These are phyloP conservation scores for Coemansia sp. DNA, from an alignment of 192 early-diverging fungal species.

Conservation along the genomic window DNA sequence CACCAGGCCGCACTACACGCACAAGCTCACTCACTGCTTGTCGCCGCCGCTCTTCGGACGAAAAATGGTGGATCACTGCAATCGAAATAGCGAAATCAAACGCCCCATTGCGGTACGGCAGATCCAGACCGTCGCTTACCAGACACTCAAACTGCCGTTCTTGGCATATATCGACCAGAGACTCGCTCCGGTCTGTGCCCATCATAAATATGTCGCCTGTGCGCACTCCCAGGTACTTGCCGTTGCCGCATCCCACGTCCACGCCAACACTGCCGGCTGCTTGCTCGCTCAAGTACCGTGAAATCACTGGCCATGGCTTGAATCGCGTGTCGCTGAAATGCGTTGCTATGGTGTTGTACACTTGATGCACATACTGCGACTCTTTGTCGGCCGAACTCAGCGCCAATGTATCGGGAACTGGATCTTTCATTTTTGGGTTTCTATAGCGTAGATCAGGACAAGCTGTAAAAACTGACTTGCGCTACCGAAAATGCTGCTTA, in stretches of 20 bases:
- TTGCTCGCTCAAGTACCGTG: conserved; percentile 68
- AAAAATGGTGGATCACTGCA: conserved; percentile 94
- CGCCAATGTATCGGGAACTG: conserved; percentile 36
- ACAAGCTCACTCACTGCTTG: conserved; percentile 76
- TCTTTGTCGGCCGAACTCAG: conserved; percentile 58
- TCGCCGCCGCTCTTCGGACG: conserved; percentile 69
- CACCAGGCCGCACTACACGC: conserved; percentile 69
- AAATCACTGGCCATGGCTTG: conserved; percentile 98
- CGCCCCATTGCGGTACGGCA: conserved; percentile 68
- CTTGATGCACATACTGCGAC: conserved; percentile 80
- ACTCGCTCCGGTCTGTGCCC: conserved; percentile 82
- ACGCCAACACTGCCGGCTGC: conserved; percentile 76
- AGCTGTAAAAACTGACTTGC: too few species aligned
- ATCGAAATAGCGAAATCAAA: conserved; percentile 97
- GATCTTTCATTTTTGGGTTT: conserved; percentile 22
- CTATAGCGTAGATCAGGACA: background rate
- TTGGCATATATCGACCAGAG: conserved; percentile 72
- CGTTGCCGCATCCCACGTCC: conserved; percentile 97
- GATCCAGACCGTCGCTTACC: conserved; percentile 74
- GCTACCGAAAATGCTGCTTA: background rate
- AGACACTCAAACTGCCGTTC: conserved; percentile 77
- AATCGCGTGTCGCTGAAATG: conserved; percentile 96
- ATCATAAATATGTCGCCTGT: conserved; percentile 64
- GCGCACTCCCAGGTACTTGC: conserved; percentile 94
- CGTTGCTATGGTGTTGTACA: conserved; percentile 88